phyloP scores from a whole-genome alignment of 2,329 filamentous ascomycete species.

The Claviceps spartinae region DNA sequence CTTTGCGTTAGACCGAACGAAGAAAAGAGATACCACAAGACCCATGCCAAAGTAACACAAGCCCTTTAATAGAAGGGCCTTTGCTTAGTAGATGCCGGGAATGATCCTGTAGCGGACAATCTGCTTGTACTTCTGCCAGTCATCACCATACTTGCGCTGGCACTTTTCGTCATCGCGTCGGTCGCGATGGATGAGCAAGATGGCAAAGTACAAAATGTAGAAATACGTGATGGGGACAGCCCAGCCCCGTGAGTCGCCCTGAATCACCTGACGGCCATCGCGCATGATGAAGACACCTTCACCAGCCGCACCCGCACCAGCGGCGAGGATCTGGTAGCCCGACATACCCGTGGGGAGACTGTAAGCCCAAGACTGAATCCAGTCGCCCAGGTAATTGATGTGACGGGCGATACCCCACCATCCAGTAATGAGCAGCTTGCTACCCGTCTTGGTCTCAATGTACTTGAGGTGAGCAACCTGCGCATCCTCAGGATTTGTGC shows the following conservation, averaged over 20 bases:
- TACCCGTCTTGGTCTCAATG: conserved; percentile 72
- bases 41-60: not conserved
- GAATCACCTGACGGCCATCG: conserved; percentile 52
- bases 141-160: conserved; percentile 74
- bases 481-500: conserved; percentile 72
- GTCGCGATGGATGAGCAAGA: conserved; percentile 77
- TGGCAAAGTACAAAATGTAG: conserved; percentile 82
- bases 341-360: conserved; percentile 74
- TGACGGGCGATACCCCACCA: conserved; percentile 92
- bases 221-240: conserved; percentile 88
- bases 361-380: conserved; percentile 87
- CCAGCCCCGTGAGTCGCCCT: conserved; percentile 64
- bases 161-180: conserved; percentile 85
- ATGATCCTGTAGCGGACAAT: conserved; percentile 71
- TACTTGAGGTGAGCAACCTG: conserved; percentile 67
- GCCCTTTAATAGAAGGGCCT: no score
- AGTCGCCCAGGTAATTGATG: conserved; percentile 94
- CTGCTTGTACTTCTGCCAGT: conserved; percentile 82
- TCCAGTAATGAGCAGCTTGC: conserved; percentile 66
- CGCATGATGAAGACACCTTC: conserved; percentile 41
- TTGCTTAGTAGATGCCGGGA: conserved; percentile 62
- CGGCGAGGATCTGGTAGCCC: conserved; percentile 59
- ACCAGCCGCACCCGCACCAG: conserved; percentile 31
- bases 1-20: not conserved
- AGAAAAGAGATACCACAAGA: not conserved